phyloP scores from a whole-genome alignment of 2,329 filamentous ascomycete species.

The Diplodia sapinea region DNA sequence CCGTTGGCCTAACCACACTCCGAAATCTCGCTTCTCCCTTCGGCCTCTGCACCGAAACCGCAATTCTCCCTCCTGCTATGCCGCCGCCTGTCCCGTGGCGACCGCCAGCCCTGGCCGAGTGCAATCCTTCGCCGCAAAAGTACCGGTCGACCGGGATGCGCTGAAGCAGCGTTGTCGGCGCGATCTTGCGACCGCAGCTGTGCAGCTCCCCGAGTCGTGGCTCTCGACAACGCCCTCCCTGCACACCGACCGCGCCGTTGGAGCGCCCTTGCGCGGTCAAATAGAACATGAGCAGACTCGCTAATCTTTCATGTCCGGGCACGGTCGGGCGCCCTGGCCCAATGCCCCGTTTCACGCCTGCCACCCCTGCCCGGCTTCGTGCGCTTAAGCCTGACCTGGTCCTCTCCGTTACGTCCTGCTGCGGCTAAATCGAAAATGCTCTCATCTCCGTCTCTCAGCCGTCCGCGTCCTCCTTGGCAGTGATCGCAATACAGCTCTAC shows the following conservation, averaged over 20 bases:
- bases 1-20: background rate
- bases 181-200: background rate
- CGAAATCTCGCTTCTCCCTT: background rate
- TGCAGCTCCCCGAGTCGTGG: too few relatives aligned
- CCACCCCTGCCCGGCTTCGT: background rate
- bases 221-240: too few relatives aligned
- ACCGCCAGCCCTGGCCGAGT: background rate
- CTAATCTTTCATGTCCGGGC: slow-evolving; percentile 10
- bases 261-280: background rate
- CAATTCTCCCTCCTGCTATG: background rate
- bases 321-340: slow-evolving; percentile 4
- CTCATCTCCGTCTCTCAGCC: slow-evolving; percentile 4
- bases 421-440: background rate
- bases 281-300: background rate
- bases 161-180: too few relatives aligned
- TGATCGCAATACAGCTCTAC: background rate
- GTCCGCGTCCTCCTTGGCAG: background rate
- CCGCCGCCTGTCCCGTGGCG: background rate
- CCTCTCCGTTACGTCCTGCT: background rate
- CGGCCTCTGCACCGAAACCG: background rate
- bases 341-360: slow-evolving; percentile 25
- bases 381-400: background rate
- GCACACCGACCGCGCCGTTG: background rate
- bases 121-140: background rate
- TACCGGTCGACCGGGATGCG: too few relatives aligned